Evolutionary conservation across 2,329 filamentous ascomycete genomes (phyloP), one percentile per base, ranked within the genome.

Genomic region (Grosmannia penicillata): DNA sequence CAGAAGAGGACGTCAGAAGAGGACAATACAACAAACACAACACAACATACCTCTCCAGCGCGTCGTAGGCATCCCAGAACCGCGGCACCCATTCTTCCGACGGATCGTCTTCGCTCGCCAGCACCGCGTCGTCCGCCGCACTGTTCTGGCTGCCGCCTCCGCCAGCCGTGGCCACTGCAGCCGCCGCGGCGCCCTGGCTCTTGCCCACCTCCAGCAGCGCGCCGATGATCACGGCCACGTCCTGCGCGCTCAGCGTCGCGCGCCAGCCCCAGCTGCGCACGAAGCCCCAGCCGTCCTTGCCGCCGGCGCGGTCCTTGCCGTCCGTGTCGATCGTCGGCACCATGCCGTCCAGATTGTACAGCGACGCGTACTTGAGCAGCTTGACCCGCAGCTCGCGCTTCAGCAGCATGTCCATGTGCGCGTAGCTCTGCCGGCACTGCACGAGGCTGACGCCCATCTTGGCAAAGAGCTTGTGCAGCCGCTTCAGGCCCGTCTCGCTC

Each of bases 201-300:
- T 71, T 82, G 22, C 91, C 89, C 22, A 96, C 86, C 61, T 98
- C 91, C 2, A 98, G 72, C 34, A 98, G 79, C 14, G 89, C 86
- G 37, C 86, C 86, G 17, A 96, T 72, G 23, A 96, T 78, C 14
- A 94, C 83, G n/a, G 84, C 85, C 0, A 95, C 85, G 54, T 98
- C 91, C 35, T 89, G 82, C 6, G 91, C 91, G 44, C 83, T 93
- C 21, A 96, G 66, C 36, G 89, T 95, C 1, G 87, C 89, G 54
- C 87, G 82, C 87, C 87, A 98, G 10, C 91, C 91, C 91, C 91
- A 98, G 54, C 85, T 93, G 42, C 87, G 74, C 15, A 96, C 89
- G 53, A 96, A 98, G 0, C 91, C 89, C 89, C 89, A 96, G 10
- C 86, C 87, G 55, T 94, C 86, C 53, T 89, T 89, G 33, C 76